Evolutionary conservation across 2,329 filamentous ascomycete species (phyloP).

Genomic region (Byssoonygena ceratinophila): DNA sequence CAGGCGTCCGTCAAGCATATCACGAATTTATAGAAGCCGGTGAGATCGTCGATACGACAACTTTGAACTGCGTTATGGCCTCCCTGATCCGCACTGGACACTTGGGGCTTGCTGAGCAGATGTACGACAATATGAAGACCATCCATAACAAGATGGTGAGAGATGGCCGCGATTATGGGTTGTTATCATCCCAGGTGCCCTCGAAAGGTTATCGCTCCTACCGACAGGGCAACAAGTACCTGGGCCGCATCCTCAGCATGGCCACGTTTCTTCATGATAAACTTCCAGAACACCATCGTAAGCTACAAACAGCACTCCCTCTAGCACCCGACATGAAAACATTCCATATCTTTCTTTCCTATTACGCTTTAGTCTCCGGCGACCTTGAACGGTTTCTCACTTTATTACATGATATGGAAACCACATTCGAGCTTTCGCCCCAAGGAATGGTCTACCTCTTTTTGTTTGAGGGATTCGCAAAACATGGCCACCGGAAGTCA

Average conservation of each 20-base stretch:
- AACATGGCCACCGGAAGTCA: constrained; percentile 55
- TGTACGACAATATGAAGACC: constrained; percentile 75
- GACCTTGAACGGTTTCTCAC: constrained; percentile 60
- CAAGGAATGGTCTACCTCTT: constrained; percentile 68
- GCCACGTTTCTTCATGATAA: constrained; percentile 36
- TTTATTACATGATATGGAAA: constrained; percentile 69
- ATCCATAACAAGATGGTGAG: constrained; percentile 39
- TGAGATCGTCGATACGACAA: constrained; percentile 77
- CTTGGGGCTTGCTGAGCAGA: constrained; percentile 60
- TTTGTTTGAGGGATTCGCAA: constrained; percentile 70
- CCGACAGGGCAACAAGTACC: constrained; percentile 31
- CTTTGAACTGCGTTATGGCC: constrained; percentile 76
- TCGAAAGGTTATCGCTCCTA: constrained; percentile 30
- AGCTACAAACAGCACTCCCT: constrained; percentile 55
- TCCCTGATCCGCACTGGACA: constrained; percentile 69
- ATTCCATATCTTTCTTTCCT: constrained; percentile 65
- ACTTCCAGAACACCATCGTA: constrained; percentile 46
- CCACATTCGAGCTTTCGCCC: constrained; percentile 53
- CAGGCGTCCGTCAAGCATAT: constrained; percentile 66
- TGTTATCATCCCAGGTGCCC: constrained; percentile 20
- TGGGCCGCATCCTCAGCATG: constrained; percentile 41
- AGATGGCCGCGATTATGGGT: constrained; percentile 19
- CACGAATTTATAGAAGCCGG: constrained; percentile 70
- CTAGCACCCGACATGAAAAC: constrained; percentile 67
- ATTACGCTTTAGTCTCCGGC: constrained; percentile 59